phyloP scores from a whole-genome alignment of 2,329 filamentous ascomycete genomes.

The Fusarium mexicanum region DNA sequence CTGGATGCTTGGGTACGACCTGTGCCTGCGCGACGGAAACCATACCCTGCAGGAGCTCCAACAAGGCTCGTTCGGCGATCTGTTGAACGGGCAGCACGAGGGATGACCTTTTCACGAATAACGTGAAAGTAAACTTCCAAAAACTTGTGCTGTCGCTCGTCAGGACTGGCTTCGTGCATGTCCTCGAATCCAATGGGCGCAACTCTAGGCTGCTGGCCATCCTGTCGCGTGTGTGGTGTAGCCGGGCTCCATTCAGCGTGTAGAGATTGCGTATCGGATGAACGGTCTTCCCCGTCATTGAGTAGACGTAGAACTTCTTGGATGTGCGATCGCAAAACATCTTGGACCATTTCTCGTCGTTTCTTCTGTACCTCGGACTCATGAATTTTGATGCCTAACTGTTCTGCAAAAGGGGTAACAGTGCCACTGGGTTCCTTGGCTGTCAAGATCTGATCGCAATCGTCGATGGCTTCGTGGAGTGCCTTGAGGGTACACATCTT shows the following conservation, averaged over 20 bases:
- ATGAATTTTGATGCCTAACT: background rate
- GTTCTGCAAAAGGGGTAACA: constrained; percentile 17
- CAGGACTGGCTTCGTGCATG: constrained; percentile 58
- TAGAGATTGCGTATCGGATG: constrained; percentile 37
- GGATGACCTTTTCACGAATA: constrained; percentile 54
- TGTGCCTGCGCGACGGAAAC: constrained; percentile 35
- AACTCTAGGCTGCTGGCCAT: constrained; percentile 16
- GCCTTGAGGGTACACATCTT: constrained; percentile 50
- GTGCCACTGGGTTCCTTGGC: constrained; percentile 39
- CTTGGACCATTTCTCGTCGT: constrained; percentile 52
- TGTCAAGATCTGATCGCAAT: constrained; percentile 56
- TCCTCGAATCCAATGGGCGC: constrained; percentile 52
- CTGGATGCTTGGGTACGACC: constrained; percentile 40
- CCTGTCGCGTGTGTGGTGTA: constrained; percentile 11
- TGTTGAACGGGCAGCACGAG: constrained; percentile 45
- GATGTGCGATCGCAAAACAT: constrained; percentile 60
- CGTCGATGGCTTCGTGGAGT: constrained; percentile 54
- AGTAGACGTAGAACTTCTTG: constrained; percentile 59
- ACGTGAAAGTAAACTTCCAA: constrained; percentile 62
- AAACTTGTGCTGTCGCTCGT: constrained; percentile 60
- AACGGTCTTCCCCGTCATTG: constrained; percentile 51
- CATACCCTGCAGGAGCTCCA: constrained; percentile 34
- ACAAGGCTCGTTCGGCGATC: constrained; percentile 41
- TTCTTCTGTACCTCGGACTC: constrained; percentile 36
- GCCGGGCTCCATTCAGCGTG: constrained; percentile 29